phyloP scores from a whole-genome alignment of 139 green algal species.

The Trebouxia sp. region DNA sequence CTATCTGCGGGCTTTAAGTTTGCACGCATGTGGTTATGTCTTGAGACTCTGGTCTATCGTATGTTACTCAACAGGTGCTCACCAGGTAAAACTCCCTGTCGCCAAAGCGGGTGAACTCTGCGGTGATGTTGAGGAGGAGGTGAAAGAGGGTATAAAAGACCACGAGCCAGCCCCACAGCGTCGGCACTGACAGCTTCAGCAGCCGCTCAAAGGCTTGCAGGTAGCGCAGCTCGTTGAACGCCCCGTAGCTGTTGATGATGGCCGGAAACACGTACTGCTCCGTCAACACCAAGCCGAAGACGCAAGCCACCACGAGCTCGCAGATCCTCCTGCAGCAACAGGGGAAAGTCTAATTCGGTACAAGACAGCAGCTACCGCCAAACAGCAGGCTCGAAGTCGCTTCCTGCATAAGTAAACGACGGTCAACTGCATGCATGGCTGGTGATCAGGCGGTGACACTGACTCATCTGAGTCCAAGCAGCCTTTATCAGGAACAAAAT shows the following conservation, averaged over 20 bases:
- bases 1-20: no score
- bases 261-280: constrained; percentile 86
- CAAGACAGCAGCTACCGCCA: not conserved
- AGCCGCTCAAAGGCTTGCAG: constrained; percentile 79
- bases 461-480: no score
- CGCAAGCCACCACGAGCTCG: constrained; percentile 54
- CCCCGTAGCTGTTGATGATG: constrained; percentile 71
- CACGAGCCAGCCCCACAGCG: constrained; percentile 89
- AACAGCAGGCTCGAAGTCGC: no score
- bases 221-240: constrained; percentile 68
- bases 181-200: constrained; percentile 90
- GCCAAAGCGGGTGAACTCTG: constrained; percentile 85
- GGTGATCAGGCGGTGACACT: no score
- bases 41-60: no score
- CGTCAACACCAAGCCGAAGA: constrained; percentile 67
- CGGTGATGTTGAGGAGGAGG: constrained; percentile 89
- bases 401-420: not conserved
- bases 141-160: constrained; percentile 90
- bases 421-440: not conserved
- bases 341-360: not conserved
- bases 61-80: not conserved
- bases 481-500: no score
- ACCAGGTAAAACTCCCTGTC: constrained; percentile 96
- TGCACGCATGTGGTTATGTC: no score
- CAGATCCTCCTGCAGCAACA: constrained; percentile 31